phyloP scores from a whole-genome alignment of 2,329 filamentous ascomycete species.

The Penicillium sp. region DNA sequence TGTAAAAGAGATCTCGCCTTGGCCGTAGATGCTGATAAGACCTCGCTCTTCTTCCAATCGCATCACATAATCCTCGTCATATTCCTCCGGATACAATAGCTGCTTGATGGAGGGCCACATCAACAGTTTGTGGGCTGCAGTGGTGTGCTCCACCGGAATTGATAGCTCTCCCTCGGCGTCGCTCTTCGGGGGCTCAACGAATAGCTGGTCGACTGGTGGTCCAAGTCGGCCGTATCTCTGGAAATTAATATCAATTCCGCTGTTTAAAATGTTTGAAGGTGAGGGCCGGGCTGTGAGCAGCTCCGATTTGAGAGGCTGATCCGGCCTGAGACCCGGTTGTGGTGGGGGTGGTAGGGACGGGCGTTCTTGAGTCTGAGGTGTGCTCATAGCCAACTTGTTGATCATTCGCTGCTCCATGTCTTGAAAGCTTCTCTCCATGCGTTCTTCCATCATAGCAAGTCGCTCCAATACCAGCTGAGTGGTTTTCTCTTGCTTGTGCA shows the following conservation, averaged over 20 bases:
- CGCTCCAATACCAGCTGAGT: conserved; percentile 39
- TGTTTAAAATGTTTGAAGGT: neutral
- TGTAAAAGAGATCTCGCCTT: conserved; percentile 68
- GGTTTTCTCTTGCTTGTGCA: conserved; percentile 64
- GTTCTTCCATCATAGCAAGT: conserved; percentile 32
- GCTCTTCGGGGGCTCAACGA: conserved; percentile 16
- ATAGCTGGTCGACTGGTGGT: neutral
- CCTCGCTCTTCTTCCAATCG: conserved; percentile 70
- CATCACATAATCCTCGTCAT: conserved; percentile 70
- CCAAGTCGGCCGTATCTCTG: neutral
- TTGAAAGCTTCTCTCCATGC: conserved; percentile 25
- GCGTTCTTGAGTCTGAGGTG: neutral
- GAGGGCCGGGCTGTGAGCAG: neutral
- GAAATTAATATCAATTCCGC: neutral
- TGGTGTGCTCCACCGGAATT: conserved; percentile 82
- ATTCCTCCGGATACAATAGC: conserved; percentile 56
- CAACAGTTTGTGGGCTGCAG: conserved; percentile 78
- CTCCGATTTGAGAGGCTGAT: conserved; percentile 2
- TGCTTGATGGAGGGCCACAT: conserved; percentile 65
- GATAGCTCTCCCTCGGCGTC: conserved; percentile 56
- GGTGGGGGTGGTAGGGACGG: neutral
- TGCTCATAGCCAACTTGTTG: neutral
- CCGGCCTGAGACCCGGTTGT: neutral
- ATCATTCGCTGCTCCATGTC: conserved; percentile 9
- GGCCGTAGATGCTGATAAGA: conserved; percentile 69